A percentile compares a stretch with the other conserved stretches of the same genome.
Evolutionary conservation across 2,329 filamentous ascomycete genomes (phyloP).

Genomic region (Truncatella angustata): DNA sequence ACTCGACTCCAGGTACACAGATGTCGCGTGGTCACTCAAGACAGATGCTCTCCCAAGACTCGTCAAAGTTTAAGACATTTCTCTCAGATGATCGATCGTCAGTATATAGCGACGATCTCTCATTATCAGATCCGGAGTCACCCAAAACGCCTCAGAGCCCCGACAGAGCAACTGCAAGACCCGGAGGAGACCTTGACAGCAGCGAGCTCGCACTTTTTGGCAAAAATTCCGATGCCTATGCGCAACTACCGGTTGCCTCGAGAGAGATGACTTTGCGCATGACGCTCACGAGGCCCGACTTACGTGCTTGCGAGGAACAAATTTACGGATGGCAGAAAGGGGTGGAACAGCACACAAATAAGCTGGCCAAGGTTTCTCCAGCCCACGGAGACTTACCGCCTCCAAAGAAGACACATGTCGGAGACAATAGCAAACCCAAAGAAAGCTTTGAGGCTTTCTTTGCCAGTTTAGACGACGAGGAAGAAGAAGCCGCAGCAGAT

Average conservation of each 20-base stretch:
- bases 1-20: conserved; percentile 16
- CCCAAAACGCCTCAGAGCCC: conserved; percentile 53
- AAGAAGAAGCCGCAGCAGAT: conserved; percentile 32
- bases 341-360: conserved; percentile 21
- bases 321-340: conserved; percentile 67
- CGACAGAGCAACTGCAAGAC: conserved; percentile 34
- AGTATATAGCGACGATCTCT: conserved; percentile 53
- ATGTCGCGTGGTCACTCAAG: conserved; percentile 18
- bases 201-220: background rate
- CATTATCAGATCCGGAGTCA: conserved; percentile 57
- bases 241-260: conserved; percentile 54
- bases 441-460: conserved; percentile 54
- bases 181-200: conserved; percentile 29
- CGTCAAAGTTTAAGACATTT: conserved; percentile 48
- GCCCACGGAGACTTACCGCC: conserved; percentile 28
- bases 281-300: conserved; percentile 87
- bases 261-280: conserved; percentile 95
- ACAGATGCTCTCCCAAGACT: conserved; percentile 31
- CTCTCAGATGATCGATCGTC: conserved; percentile 51
- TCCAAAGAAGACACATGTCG: conserved; percentile 13
- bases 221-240: conserved; percentile 38
- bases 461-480: conserved; percentile 50
- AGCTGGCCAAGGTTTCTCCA: conserved; percentile 23
- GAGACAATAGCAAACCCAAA: conserved; percentile 36
- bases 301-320: conserved; percentile 71